Conservation (phyloP, 108 stramenopile genomes). For the Nannochloropsis salina region DNA sequence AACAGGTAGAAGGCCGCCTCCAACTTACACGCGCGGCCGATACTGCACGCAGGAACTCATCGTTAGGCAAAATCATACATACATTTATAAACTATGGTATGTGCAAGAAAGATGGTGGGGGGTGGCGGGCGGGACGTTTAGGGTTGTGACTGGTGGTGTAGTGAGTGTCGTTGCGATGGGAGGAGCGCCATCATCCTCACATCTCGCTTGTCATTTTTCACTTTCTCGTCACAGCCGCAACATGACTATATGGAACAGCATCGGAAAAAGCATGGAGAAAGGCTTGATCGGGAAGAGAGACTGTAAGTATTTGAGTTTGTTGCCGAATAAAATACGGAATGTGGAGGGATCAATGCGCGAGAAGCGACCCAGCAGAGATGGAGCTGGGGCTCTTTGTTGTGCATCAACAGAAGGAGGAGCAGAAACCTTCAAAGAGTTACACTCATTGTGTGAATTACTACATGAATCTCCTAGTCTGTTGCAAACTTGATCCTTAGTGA, state of each 20-base stretch:
- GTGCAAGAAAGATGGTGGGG: too few relatives aligned
- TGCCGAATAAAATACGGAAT: neutral
- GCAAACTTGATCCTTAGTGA: neutral
- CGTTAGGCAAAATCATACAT: too few relatives aligned
- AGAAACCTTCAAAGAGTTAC: neutral
- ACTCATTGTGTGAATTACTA: neutral
- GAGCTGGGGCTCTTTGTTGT: neutral
- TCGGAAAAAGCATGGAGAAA: slow-evolving; percentile 94
- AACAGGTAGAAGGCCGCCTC: too few relatives aligned
- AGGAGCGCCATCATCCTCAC: neutral
- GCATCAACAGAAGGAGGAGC: neutral
- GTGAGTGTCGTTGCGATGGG: too few relatives aligned
- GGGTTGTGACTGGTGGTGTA: too few relatives aligned
- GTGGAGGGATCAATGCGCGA: too few relatives aligned
- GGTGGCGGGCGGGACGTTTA: too few relatives aligned
- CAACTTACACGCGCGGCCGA: too few relatives aligned
- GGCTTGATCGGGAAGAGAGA: slow-evolving; percentile 86
- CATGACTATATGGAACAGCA: slow-evolving; percentile 99
- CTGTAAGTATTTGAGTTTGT: slow-evolving; percentile 29
- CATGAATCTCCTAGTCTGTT: neutral
- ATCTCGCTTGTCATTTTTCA: neutral
- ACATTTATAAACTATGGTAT: too few relatives aligned
- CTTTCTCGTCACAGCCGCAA: slow-evolving; percentile 78
- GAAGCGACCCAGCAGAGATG: neutral
- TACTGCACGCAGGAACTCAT: too few relatives aligned